Conservation (phyloP, 768 basidiomycete species). For the Symmetrospora coprosmae region DNA sequence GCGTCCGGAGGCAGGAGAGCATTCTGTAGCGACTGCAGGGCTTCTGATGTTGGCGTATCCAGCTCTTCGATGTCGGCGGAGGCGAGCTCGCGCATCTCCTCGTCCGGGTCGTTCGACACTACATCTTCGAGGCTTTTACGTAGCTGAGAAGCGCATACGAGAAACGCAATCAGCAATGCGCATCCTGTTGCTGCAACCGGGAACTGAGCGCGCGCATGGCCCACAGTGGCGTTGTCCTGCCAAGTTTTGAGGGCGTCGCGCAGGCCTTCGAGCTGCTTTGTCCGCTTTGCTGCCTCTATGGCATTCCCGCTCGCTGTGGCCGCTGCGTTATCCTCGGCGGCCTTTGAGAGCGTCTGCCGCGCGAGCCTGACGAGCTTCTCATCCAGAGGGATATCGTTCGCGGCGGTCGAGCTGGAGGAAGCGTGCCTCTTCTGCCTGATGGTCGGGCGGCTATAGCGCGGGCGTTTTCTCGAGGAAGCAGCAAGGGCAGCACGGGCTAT, state of each 20-base stretch:
- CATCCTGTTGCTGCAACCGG: no score
- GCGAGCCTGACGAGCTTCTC: conserved; percentile 15
- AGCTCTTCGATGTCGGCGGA: conserved; percentile 16
- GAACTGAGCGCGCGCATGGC: neutral
- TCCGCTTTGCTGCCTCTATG: conserved; percentile 5
- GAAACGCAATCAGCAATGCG: neutral
- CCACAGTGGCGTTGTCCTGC: conserved; percentile 1
- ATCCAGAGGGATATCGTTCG: neutral
- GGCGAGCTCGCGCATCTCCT: conserved; percentile 59
- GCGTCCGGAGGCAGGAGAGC: conserved; percentile 22
- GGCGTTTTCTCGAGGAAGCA: no score
- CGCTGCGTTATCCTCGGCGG: neutral
- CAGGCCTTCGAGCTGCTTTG: conserved; percentile 9
- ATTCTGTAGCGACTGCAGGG: conserved; percentile 4
- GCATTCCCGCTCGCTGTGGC: neutral
- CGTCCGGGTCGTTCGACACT: conserved; percentile 49
- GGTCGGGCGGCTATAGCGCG: no score
- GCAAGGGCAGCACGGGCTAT: no score
- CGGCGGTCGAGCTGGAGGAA: no score
- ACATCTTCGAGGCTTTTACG: conserved; percentile 24
- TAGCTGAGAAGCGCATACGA: neutral
- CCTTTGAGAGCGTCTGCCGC: conserved; percentile 2
- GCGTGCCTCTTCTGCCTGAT: no score
- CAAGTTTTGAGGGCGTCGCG: conserved; percentile 12
- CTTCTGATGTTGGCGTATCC: neutral